Conservation (phyloP, 2,329 filamentous ascomycete species). For the Rutstroemia sp. region DNA sequence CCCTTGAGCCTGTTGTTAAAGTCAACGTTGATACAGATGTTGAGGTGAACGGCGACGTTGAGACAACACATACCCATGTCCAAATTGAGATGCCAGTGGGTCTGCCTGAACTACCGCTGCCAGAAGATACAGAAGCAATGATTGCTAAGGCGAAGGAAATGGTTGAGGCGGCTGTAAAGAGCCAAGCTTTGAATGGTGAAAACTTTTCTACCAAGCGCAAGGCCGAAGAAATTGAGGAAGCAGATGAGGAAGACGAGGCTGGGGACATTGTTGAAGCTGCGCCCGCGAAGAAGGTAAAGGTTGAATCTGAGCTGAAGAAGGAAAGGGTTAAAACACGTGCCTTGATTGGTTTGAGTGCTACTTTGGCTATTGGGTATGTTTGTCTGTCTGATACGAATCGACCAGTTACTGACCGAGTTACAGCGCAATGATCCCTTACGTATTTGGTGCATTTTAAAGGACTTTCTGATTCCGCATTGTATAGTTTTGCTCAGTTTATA, state of each 20-base stretch:
- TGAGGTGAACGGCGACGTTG: slow-evolving; percentile 46
- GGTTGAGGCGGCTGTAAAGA: slow-evolving; percentile 63
- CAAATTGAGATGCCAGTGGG: slow-evolving; percentile 68
- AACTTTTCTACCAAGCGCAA: slow-evolving; percentile 36
- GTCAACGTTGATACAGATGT: slow-evolving; percentile 63
- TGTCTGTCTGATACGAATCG: neutral
- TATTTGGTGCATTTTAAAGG: slow-evolving; percentile 25
- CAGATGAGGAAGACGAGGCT: neutral
- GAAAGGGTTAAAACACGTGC: slow-evolving; percentile 82
- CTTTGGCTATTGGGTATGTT: slow-evolving; percentile 84
- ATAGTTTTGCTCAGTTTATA: slow-evolving; percentile 9
- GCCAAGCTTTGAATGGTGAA: slow-evolving; percentile 6
- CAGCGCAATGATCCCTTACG: slow-evolving; percentile 31
- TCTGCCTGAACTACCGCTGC: slow-evolving; percentile 58
- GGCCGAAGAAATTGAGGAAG: slow-evolving; percentile 34
- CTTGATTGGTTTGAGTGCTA: slow-evolving; percentile 77
- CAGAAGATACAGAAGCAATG: slow-evolving; percentile 75
- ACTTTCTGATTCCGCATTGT: slow-evolving; percentile 3
- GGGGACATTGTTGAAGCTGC: slow-evolving; percentile 27
- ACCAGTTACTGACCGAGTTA: slow-evolving; percentile 11
- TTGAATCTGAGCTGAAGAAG: slow-evolving; percentile 69
- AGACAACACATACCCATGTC: slow-evolving; percentile 65
- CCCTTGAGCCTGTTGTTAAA: slow-evolving; percentile 53
- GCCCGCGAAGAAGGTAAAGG: slow-evolving; percentile 69
- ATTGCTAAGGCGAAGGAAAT: slow-evolving; percentile 81